Evolutionary conservation across 2,329 filamentous ascomycete species (phyloP).

Genomic region (Verruconis gallopava): DNA sequence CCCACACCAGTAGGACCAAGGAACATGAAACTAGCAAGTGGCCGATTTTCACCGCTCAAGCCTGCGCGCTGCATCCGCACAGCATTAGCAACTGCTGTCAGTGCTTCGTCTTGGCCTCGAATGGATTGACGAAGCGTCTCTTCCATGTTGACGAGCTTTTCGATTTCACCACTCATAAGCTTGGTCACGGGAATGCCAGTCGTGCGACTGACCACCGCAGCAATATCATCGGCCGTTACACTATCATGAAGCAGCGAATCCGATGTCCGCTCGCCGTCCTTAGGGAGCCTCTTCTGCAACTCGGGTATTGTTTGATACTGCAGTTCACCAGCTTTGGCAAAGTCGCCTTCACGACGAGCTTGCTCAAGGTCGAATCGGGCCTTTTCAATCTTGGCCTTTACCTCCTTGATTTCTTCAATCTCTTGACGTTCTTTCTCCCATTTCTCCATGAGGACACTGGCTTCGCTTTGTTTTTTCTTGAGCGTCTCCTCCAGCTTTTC

Average conservation of each 20-base stretch:
- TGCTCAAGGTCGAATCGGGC: slow-evolving; percentile 76
- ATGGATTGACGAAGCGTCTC: slow-evolving; percentile 72
- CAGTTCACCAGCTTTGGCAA: slow-evolving; percentile 79
- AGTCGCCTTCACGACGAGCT: slow-evolving; percentile 78
- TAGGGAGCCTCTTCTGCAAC: slow-evolving; percentile 66
- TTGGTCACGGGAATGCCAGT: slow-evolving; percentile 91
- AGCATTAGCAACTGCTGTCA: slow-evolving; percentile 81
- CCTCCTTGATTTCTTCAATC: slow-evolving; percentile 74
- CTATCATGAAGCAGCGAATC: slow-evolving; percentile 75
- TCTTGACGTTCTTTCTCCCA: slow-evolving; percentile 87
- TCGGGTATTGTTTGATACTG: slow-evolving; percentile 77
- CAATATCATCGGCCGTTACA: slow-evolving; percentile 92
- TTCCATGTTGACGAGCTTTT: slow-evolving; percentile 94
- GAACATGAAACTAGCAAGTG: slow-evolving; percentile 94
- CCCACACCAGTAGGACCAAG: slow-evolving; percentile 91
- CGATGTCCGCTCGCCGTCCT: slow-evolving; percentile 43
- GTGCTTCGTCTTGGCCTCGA: slow-evolving; percentile 85
- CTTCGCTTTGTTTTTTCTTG: slow-evolving; percentile 64
- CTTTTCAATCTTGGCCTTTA: slow-evolving; percentile 78
- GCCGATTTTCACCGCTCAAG: slow-evolving; percentile 79
- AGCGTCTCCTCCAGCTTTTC: slow-evolving; percentile 73
- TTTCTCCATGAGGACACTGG: slow-evolving; percentile 57
- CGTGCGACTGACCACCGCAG: slow-evolving; percentile 74
- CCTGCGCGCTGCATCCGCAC: slow-evolving; percentile 90
- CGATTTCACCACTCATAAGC: slow-evolving; percentile 82